A percentile compares a stretch with the other conserved stretches of the same genome.
Evolutionary conservation across 2,329 filamentous ascomycete species (phyloP).

Genomic region (Leptographium procerum): DNA sequence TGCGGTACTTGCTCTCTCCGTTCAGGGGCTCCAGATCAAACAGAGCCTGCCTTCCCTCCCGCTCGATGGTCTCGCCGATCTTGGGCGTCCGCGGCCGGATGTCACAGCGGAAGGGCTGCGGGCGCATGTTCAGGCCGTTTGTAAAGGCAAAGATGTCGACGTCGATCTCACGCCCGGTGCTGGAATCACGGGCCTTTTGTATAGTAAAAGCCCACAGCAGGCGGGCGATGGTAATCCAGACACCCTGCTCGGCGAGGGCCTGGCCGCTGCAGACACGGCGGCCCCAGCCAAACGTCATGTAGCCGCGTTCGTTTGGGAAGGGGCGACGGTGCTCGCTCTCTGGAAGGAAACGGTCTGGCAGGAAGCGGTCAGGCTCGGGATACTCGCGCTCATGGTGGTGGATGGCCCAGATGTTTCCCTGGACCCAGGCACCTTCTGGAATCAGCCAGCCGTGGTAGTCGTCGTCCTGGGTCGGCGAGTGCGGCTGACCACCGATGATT

Average conservation of each 20-base stretch:
- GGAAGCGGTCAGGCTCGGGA: constrained; percentile 32
- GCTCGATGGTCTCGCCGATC: constrained; percentile 36
- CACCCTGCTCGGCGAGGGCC: constrained; percentile 46
- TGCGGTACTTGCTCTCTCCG: constrained; percentile 45
- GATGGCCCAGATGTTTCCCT: constrained; percentile 40
- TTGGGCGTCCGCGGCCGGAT: constrained; percentile 37
- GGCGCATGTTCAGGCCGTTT: constrained; percentile 48
- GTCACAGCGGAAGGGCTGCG: constrained; percentile 41
- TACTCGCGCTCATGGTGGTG: constrained; percentile 35
- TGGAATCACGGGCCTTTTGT: constrained; percentile 22
- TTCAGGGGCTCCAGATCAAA: constrained; percentile 38
- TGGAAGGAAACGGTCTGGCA: constrained; percentile 28
- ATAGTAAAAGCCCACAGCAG: constrained; percentile 48
- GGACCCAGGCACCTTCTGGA: constrained; percentile 36
- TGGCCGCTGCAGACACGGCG: constrained; percentile 42
- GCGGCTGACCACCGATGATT: constrained; percentile 38
- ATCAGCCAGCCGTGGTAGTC: constrained; percentile 36
- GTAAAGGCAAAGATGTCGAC: constrained; percentile 43
- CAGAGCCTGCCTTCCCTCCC: constrained; percentile 41
- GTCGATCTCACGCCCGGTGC: constrained; percentile 27
- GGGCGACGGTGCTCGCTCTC: constrained; percentile 27
- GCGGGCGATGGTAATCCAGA: constrained; percentile 45
- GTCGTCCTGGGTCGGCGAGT: constrained; percentile 35
- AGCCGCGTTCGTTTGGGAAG: constrained; percentile 36
- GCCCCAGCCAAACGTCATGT: constrained; percentile 48